These are phyloP conservation scores for Epichloe baconii DNA, from an alignment of 2,329 filamentous ascomycete species.

Conservation along the genomic window DNA sequence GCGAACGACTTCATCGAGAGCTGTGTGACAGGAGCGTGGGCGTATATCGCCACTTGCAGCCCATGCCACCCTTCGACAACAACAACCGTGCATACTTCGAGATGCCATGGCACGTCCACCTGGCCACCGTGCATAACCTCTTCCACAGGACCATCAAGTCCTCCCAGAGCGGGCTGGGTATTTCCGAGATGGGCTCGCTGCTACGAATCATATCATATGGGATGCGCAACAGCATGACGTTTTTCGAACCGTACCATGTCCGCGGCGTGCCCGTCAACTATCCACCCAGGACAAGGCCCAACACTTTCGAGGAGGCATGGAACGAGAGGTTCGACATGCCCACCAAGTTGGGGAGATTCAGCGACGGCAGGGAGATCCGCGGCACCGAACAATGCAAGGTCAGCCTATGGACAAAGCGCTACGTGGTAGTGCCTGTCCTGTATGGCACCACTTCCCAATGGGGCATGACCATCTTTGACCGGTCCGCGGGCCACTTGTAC, in stretches of 20 bases:
- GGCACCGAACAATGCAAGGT: not conserved
- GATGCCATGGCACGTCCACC: constrained; percentile 7
- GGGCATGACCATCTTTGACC: constrained; percentile 13
- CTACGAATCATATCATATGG: constrained; percentile 10
- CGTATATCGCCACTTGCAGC: constrained; percentile 5
- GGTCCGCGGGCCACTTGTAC: constrained; percentile 8
- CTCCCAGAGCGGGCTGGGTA: not conserved
- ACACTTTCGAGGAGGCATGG: not conserved
- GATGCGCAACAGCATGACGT: constrained; percentile 7
- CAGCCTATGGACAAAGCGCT: constrained; percentile 5
- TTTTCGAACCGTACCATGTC: constrained; percentile 5
- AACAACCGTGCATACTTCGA: constrained; percentile 1
- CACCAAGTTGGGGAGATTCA: constrained; percentile 4
- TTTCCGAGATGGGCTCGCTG: constrained; percentile 6
- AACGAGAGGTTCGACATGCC: constrained; percentile 3
- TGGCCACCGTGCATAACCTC: constrained; percentile 8
- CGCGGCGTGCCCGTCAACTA: not conserved
- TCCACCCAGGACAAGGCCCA: not conserved
- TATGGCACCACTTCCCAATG: constrained; percentile 6
- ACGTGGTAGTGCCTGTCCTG: constrained; percentile 9
- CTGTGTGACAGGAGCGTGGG: not conserved
- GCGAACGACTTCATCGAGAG: not conserved
- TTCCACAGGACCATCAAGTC: constrained; percentile 4
- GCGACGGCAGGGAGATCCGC: not conserved
- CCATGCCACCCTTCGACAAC: constrained; percentile 10